Evolutionary conservation across 352 stramenopile genomes (phyloP), one percentile per base, ranked within the genome.

Genomic region (Globisporangium acanthophoron): DNA sequence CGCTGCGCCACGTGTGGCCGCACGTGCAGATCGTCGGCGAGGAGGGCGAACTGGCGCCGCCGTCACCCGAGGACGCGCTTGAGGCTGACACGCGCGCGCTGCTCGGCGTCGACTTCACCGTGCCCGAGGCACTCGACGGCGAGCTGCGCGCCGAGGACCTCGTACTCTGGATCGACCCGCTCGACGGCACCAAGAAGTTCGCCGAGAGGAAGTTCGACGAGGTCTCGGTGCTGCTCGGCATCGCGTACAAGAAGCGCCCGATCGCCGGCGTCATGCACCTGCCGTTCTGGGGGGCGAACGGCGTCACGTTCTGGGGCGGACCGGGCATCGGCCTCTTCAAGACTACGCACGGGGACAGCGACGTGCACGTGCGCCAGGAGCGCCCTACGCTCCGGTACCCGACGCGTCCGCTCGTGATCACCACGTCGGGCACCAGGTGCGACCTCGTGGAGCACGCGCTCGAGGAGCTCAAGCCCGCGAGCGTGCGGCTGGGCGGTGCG

Each of bases 121-220:
- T 68, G 33, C 41, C 54, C 1, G 56, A 50, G 1, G 46, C 68
- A 35, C 66, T 82, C 27, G 20, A 43, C 7, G 56, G 58, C 0
- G 37, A 56, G 24, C 68, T 92, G 18, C 60, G 75, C 16, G 65
- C 66, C 31, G 59, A 65, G 6, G 60, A 86, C 47, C 56, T 92
- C n/a, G 79, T 90, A 51, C 55, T 92, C 45, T 92, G 81, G 81
- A 80, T 92, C 54, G 81, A 92, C 48, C 81, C 81, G 41, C 72
- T 92, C 46, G 81, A 92, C 41, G 81, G 81, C 45, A 92, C 81
- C 29, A 89, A 89, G 61, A 86, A 84, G 46, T 92, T 92, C 62
- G 80, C 81, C 12, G 79, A 69, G 54, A 77, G 78, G 40, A 76
- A 79, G 55, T 90, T 76, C 61, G 74, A 92, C 39, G 77, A 92